Base-by-base conservation (phyloP, 2,329 filamentous ascomycete genomes). In the Fusarium nodosum region DNA sequence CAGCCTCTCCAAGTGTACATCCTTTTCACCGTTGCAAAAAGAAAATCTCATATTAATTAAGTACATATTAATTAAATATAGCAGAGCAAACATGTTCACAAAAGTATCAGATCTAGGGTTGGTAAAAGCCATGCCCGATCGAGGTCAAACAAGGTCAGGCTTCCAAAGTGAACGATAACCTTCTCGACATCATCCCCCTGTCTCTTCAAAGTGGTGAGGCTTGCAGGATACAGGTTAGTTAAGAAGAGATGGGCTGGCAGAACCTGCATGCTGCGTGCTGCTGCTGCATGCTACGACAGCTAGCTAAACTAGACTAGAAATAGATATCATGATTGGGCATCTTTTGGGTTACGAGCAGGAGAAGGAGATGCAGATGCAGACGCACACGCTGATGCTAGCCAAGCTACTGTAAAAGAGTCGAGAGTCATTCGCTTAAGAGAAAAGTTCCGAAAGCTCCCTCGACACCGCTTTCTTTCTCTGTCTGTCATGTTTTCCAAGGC, bases 381-480 rank as follows among this genome's bases (percentile, higher is more conserved):
- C 9, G 28, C 28, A 30, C 28, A 30, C 28, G 28, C 10, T 30
- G 53, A 60, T 47, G 46, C 51, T 42, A 30, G 9, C 36, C 44
- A 30, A 47, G 36, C 51, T 47, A 47, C 50, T 51, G 60, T 45
- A 63, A 42, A 30, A 30, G 9, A 30, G 28, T 30, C 28, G 11
- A 48, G 48, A 51, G 30, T 55, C 53, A 54, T 61, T 67, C 44
- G 26, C 28, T 46, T 22, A 28, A 46, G 15, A 59, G 42, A 70
- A 56, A 70, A 47, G 48, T 38, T 28, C 66, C 41, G 58, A 45
- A 51, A 63, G 47, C 46, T 57, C 34, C 54, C 24, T 64, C 39
- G 72, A 72, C 72, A 73, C 70, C 72, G 72, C 72, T 72, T 70
- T 53, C 62, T 63, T 46, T 39, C n/a, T 22, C 34, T 44, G 57